Base-by-base conservation (phyloP, 805 yeast species). In the Dipodascus geniculatus region DNA sequence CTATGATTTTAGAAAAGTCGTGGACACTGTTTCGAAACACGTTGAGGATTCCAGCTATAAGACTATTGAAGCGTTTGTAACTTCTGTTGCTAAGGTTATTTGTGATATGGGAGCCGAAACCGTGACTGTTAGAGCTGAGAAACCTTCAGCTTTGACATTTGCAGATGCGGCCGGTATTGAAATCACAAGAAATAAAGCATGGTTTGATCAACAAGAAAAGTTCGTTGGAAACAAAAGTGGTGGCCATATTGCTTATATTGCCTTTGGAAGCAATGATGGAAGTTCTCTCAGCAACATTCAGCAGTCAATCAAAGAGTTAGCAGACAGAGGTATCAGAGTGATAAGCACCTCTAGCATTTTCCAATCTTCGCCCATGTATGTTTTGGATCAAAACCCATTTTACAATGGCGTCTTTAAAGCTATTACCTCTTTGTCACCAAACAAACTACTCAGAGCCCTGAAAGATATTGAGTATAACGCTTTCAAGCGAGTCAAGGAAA, bases 321-420 rank as follows among this genome's bases (percentile, higher is more conserved):
- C 71, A 8, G 58, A 68, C 17, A 61, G 71, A 1, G 71, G 71
- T 0, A 72, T 86, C 19, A 59, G 67, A 11, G 77, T 93, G 0
- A 55, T 74, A 2, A 72, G 77, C 2, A 78, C 91, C 0, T 90
- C 98, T 0, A 80, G 95, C 0, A 69, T 91, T 53, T 93, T 87
- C 66, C 81, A 84, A 55, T 87, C 96, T 20, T 87, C 83, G 61
- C 98, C 99, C 42, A 91, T 93, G 98, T 93, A 89, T 67, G 80
- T 76, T 57, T 67, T 75, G 35, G 86, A 88, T 54, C 99, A 93
- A 68, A 76, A 80, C 1, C 82, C 81, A 61, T 93, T 93, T 63
- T 71, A 82, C 60, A 93, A 93, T 66, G 98, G 97, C 1, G 95
- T 82, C 2, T 63, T 87, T 16, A 79, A 83, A 58, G 72, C 85